Evolutionary conservation across 2,329 filamentous ascomycete genomes (phyloP), one percentile per base, ranked within the genome.

Genomic region (Hymenoscyphus albidus): DNA sequence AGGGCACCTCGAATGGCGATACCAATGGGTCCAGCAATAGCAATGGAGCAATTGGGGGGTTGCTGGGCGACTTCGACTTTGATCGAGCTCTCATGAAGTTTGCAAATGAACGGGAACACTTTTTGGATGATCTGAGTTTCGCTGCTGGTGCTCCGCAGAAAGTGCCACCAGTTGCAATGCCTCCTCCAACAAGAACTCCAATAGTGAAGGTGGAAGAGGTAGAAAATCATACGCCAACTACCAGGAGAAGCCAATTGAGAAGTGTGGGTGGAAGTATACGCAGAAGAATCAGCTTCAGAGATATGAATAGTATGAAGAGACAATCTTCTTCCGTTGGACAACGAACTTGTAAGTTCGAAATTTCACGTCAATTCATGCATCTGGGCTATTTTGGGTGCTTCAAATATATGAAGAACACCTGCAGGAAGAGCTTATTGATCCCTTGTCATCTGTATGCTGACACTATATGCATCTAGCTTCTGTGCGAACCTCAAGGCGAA

Each of bases 251-350:
- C 59, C 74, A 74, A 12, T 64, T 76, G 57, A 70, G 70, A 59
- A 75, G 70, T 82, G 83, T 87, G 76, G 91, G 87, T 68, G 94
- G 94, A 56, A 97, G 93, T 78, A 90, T 99, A 72, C 87, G 94
- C 68, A 88, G 95, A 76, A 92, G 95, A 73, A 90, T 99, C 78
- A 97, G 94, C 72, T 92, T 94, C 77, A 86, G 89, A 71, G 95
- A 97, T 73, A 96, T 98, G 91, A 97, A 90, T 78, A 98, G 93
- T 79, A 85, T 92, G 81, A 94, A 94, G 80, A 88, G 93, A 77
- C 91, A 95, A 73, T 89, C 93, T 61, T 90, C 88, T 32, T 81
- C 89, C 69, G 86, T 70, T 1, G 70, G 88, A 69, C 89, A 56
- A 27, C 48, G 91, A 78, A 85, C 90, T 80, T 84, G 90, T 91